Evolutionary conservation across 352 stramenopile species (phyloP).

Genomic region (Phytophthora megakarya): DNA sequence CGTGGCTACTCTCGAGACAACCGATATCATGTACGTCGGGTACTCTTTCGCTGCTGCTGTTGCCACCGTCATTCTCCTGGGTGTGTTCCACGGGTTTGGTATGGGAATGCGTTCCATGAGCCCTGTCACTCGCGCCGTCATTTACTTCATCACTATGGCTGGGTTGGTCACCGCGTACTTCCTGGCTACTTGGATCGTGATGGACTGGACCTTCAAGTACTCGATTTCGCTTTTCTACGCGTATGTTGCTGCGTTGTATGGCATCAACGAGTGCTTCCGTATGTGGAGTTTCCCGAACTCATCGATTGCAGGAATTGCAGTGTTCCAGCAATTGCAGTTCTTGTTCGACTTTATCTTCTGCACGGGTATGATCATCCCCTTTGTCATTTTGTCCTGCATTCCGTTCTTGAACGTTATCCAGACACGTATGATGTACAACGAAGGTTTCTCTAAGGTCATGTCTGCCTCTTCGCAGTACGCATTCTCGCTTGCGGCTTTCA

Average conservation of each 20-base stretch:
- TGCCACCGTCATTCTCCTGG: slow-evolving; percentile 55
- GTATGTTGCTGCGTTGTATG: slow-evolving; percentile 66
- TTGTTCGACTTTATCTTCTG: slow-evolving; percentile 84
- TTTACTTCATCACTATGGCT: slow-evolving; percentile 53
- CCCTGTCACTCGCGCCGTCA: slow-evolving; percentile 45
- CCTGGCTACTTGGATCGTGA: slow-evolving; percentile 43
- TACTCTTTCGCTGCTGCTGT: slow-evolving; percentile 54
- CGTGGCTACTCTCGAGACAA: slow-evolving; percentile 57
- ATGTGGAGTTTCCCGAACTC: slow-evolving; percentile 71
- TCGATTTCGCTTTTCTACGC: slow-evolving; percentile 66
- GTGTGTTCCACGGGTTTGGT: slow-evolving; percentile 47
- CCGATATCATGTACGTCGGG: slow-evolving; percentile 54
- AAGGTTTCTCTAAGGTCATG: slow-evolving; percentile 83
- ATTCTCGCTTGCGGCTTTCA: slow-evolving; percentile 70
- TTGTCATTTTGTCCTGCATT: slow-evolving; percentile 71
- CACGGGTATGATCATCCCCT: slow-evolving; percentile 61
- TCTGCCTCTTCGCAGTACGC: slow-evolving; percentile 81
- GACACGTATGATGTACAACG: slow-evolving; percentile 89
- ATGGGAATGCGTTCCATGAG: slow-evolving; percentile 51
- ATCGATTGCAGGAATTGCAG: slow-evolving; percentile 52
- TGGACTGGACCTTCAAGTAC: slow-evolving; percentile 48
- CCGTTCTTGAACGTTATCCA: slow-evolving; percentile 84
- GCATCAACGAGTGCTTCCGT: slow-evolving; percentile 73
- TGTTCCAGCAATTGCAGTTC: slow-evolving; percentile 82
- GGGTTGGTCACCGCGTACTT: slow-evolving; percentile 51